Base-by-base conservation (phyloP, 495 filamentous ascomycete genomes). In the Aspergillus ostianus region DNA sequence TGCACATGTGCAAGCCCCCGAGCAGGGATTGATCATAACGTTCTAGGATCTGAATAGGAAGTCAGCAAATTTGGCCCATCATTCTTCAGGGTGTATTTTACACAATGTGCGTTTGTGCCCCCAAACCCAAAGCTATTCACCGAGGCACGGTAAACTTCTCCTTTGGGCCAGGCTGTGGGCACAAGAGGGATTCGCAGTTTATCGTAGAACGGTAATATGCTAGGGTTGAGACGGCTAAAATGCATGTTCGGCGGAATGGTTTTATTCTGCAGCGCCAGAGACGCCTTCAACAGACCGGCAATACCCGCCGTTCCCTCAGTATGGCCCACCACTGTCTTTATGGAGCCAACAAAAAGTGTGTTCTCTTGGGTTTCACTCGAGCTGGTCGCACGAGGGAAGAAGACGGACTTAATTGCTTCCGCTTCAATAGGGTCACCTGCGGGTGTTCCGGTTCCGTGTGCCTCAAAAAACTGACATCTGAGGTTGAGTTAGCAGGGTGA, bases 41-140 rank as follows among this genome's bases (percentile, higher is more conserved):
- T 15, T 41, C 36, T 2, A 41, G 36, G 10, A 41, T 41, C 36
- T 41, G 6, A 32, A 41, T 15, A 15, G 4, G 10, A 41, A 41
- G 10, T 41, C 4, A 41, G 36, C 12, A 41, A 15, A 41, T 1
- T 41, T 26, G 23, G 4, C 10, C 3, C 36, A 15, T 41, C 6
- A 62, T 13, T 0, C 50, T 3, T 4, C 23, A 7, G 45, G 18
- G 15, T 18, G 10, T 27, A n/a, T 47, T 17, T 6, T 47, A n/a
- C 47, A 21, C 10, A 47, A 61, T 88, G 85, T 0, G 83, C 78
- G 60, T 88, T 89, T 17, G 82, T 77, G 45, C 87, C 86, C 26
- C 87, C 87, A 64, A 85, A 88, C 0, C 86, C 86, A 59, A 86
- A 88, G 9, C 64, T 66, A 44, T 72, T 72, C 0, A 74, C 68